Evolutionary conservation across 176 grass and related monocot genomes (phyloP).

Genomic region (Rhynchospora breviuscula): DNA sequence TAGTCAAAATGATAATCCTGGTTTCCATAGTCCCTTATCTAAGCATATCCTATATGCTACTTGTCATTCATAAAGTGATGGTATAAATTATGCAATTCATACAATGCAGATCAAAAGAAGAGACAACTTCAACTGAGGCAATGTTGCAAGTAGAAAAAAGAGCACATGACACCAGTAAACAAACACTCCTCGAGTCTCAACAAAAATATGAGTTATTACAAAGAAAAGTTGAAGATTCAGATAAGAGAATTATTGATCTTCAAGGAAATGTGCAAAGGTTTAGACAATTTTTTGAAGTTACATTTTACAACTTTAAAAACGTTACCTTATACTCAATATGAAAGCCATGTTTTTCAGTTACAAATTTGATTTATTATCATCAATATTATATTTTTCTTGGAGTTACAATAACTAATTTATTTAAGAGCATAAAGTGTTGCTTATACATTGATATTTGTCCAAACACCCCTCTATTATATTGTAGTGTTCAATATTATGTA

Average conservation of each 20-base stretch:
- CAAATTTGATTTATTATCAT: background rate
- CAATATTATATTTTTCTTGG: background rate
- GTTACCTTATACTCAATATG: background rate
- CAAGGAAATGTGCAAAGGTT: conserved; percentile 53
- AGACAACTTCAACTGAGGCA: conserved; percentile 4
- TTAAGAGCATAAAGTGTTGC: background rate
- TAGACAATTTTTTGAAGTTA: background rate
- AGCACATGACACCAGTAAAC: conserved; percentile 42
- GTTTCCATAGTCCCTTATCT: background rate
- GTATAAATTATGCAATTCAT: background rate
- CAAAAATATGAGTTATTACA: conserved; percentile 47
- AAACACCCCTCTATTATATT: background rate
- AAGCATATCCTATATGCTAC: background rate
- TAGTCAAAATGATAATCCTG: background rate
- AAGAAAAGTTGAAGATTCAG: conserved; percentile 45
- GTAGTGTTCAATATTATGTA: background rate
- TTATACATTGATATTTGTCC: background rate
- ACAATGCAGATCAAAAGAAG: conserved; percentile 21
- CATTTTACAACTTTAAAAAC: background rate
- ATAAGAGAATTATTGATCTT: conserved; percentile 48
- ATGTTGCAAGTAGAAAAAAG: conserved; percentile 41
- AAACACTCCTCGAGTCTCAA: conserved; percentile 38
- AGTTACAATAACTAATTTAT: background rate
- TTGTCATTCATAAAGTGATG: background rate
- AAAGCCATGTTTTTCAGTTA: background rate